Conservation (phyloP, 352 stramenopile genomes). For the Phytophthora chlamydospora region DNA sequence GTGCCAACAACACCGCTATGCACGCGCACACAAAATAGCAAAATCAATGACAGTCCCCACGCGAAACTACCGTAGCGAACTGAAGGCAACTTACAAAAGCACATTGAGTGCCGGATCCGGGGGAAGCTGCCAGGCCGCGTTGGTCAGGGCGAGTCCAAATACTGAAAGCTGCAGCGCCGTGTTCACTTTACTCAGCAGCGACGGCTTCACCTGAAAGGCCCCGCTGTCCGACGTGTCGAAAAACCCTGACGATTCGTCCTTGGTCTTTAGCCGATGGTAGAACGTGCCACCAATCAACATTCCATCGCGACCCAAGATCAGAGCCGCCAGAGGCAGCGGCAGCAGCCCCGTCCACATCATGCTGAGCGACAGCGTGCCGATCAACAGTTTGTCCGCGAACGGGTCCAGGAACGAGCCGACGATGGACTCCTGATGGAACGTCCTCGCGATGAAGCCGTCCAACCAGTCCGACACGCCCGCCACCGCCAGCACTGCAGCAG, state of each 20-base stretch:
- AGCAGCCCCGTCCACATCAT: constrained; percentile 75
- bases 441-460: constrained; percentile 81
- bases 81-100: constrained; percentile 63
- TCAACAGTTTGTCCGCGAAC: constrained; percentile 83
- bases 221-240: constrained; percentile 79
- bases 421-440: constrained; percentile 80
- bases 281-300: constrained; percentile 81
- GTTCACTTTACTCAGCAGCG: constrained; percentile 81
- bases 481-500: constrained; percentile 62
- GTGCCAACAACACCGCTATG: constrained; percentile 66
- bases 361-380: constrained; percentile 76
- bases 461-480: constrained; percentile 82
- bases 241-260: constrained; percentile 68
- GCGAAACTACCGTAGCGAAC: constrained; percentile 7
- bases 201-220: constrained; percentile 76
- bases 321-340: constrained; percentile 59
- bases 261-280: constrained; percentile 79
- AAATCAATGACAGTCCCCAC: neutral
- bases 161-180: constrained; percentile 79
- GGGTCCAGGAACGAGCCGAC: constrained; percentile 84
- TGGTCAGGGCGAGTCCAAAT: constrained; percentile 76
- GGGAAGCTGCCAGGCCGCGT: constrained; percentile 76
- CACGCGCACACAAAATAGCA: constrained; percentile 4
- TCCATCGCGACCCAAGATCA: constrained; percentile 79
- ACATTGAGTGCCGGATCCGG: constrained; percentile 55